Evolutionary conservation across 768 basidiomycete species (phyloP), one percentile per base, ranked within the genome.

Genomic region (Trametopsis cervina): DNA sequence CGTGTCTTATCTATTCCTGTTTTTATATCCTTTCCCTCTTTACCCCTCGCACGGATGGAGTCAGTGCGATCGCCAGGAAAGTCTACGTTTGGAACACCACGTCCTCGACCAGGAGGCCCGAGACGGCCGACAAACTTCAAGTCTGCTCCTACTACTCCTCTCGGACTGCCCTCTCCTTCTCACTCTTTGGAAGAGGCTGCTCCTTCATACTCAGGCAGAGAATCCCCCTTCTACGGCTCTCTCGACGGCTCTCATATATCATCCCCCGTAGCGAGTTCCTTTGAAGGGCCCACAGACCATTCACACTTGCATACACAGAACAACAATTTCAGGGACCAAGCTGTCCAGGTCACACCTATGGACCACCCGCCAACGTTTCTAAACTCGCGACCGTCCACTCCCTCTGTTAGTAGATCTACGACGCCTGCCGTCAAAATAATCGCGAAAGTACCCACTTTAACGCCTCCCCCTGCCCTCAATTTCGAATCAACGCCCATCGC

Each of bases 401-500:
- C 51, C 4, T 33, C 27, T 37, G 26, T 44, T 29, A 35, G 37
- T 13, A 29, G 43, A 18, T 54, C 58, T 25, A 55, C 56, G 24
- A 49, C 56, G 15, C 53, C 49, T 11, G 45, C 53, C 27, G 37
- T 49, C 39, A 57, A 51, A 21, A 42, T 55, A 27, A 43, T 57
- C 53, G 27, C 51, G 13, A 60, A 56, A 44, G 51, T 52, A 2
- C 69, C 45, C 4, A 56, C 70, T 0, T 68, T 83, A 36, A 62
- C 69, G 0, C 69, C 72, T 0, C 75, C 83, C 0, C 73, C 77
- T 1, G 46, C 68, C 13, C 61, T 87, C 55, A 70, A 69, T 33
- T 86, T 88, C 58, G 80, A 83, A 4, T 61, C 73, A 9, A 57
- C 64, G 0, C 72, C 76, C n/a, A 69, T 86, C 15, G 66, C 71